phyloP scores from a whole-genome alignment of 2,329 filamentous ascomycete species.

The Amphichorda felina region DNA sequence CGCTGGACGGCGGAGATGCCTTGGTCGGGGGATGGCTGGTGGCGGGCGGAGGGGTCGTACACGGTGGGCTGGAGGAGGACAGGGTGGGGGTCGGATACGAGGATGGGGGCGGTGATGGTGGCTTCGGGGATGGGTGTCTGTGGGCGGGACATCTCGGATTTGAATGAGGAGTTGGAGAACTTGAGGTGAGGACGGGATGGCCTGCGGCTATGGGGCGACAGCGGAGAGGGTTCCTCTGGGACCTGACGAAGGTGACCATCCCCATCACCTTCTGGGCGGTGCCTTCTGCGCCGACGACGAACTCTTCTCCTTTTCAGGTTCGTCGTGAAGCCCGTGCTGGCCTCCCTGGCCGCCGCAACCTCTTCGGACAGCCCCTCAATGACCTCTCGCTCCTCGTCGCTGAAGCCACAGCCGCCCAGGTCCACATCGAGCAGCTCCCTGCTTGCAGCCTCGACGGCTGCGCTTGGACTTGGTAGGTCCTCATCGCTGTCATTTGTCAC shows the following conservation, averaged over 20 bases:
- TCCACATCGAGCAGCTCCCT: slow-evolving; percentile 30
- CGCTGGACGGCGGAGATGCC: slow-evolving; percentile 46
- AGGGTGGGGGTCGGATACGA: slow-evolving; percentile 34
- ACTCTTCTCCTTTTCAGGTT: slow-evolving; percentile 33
- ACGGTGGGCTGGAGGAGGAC: slow-evolving; percentile 45
- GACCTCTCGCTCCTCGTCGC: slow-evolving; percentile 18
- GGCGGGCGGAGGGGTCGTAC: slow-evolving; percentile 32
- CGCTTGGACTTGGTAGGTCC: slow-evolving; percentile 33
- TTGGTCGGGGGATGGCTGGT: slow-evolving; percentile 16
- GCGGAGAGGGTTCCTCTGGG: slow-evolving; percentile 7
- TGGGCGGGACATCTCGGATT: neutral
- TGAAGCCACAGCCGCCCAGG: slow-evolving; percentile 24
- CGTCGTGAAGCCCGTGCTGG: slow-evolving; percentile 28
- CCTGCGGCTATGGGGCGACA: slow-evolving; percentile 4
- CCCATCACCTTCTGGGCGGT: slow-evolving; percentile 4
- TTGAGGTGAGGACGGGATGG: slow-evolving; percentile 6
- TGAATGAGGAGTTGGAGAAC: neutral
- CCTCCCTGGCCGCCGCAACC: slow-evolving; percentile 16
- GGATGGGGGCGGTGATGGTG: slow-evolving; percentile 37
- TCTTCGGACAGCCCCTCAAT: slow-evolving; percentile 19
- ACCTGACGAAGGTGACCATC: neutral
- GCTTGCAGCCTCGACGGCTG: slow-evolving; percentile 41
- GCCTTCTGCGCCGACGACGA: slow-evolving; percentile 24
- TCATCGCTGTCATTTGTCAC: slow-evolving; percentile 21
- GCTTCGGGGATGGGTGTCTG: slow-evolving; percentile 10